These are phyloP conservation scores for Graphiopsis chlorocephala DNA, from an alignment of 2,329 filamentous ascomycete genomes.

Conservation along the genomic window DNA sequence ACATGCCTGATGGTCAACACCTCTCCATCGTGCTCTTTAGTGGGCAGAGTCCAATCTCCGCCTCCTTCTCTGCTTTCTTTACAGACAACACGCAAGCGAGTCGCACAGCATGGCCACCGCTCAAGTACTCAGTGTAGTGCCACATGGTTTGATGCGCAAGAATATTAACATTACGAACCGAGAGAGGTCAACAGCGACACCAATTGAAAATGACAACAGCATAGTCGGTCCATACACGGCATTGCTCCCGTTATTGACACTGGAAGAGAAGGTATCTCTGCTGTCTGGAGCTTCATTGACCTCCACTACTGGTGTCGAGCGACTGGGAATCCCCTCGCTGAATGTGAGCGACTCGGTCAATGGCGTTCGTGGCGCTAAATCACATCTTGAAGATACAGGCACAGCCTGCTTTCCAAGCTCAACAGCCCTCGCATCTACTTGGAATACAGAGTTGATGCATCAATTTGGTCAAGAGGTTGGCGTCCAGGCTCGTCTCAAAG, in stretches of 20 bases:
- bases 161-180: neutral
- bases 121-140: neutral
- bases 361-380: slow-evolving; percentile 64
- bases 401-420: slow-evolving; percentile 73
- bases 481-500: slow-evolving; percentile 27
- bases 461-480: slow-evolving; percentile 27
- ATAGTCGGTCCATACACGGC: neutral
- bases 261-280: slow-evolving; percentile 31
- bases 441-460: slow-evolving; percentile 24
- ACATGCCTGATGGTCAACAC: neutral
- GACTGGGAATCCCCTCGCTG: slow-evolving; percentile 61
- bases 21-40: neutral
- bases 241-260: slow-evolving; percentile 29
- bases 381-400: slow-evolving; percentile 58
- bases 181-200: neutral
- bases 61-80: neutral
- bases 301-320: slow-evolving; percentile 11
- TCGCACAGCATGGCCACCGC: neutral
- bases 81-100: neutral
- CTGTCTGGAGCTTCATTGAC: slow-evolving; percentile 43
- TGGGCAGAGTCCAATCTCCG: neutral
- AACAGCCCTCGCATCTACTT: slow-evolving; percentile 29
- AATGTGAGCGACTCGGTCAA: slow-evolving; percentile 68
- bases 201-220: neutral
- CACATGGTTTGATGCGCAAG: neutral